Evolutionary conservation across 176 grass and related monocot genomes (phyloP).

Genomic region (Eragrostis curvula): DNA sequence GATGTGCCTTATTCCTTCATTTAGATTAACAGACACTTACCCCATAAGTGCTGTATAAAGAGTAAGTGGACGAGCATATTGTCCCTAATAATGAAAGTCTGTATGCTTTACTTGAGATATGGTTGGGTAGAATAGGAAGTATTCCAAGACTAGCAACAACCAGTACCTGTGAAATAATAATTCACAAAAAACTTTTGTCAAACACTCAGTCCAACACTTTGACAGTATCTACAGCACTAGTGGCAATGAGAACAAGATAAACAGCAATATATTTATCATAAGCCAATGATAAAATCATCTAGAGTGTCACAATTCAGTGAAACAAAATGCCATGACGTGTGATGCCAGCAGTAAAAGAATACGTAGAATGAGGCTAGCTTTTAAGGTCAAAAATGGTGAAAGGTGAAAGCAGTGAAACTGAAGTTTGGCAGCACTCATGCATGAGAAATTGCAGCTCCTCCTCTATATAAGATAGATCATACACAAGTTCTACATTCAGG

Average conservation of each 20-base stretch:
- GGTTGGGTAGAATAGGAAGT: constrained; percentile 64
- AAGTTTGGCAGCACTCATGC: neutral
- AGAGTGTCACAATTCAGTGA: constrained; percentile 20
- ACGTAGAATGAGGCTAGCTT: neutral
- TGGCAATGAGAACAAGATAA: constrained; percentile 18
- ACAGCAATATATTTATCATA: constrained; percentile 20
- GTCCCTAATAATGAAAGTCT: constrained; percentile 88
- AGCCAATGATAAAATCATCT: neutral
- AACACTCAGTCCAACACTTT: neutral
- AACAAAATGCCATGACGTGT: neutral
- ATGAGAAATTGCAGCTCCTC: constrained; percentile 5
- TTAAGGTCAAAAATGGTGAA: constrained; percentile 24
- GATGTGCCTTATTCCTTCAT: constrained; percentile 31
- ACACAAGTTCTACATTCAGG: constrained; percentile 4
- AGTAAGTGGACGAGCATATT: constrained; percentile 71
- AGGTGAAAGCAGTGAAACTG: constrained; percentile 29
- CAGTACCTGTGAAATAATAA: constrained; percentile 58
- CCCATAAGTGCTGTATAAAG: constrained; percentile 72
- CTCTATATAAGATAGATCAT: constrained; percentile 3
- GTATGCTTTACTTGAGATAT: constrained; percentile 83
- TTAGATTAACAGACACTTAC: constrained; percentile 52
- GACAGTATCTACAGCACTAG: constrained; percentile 7
- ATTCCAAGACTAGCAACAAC: constrained; percentile 88
- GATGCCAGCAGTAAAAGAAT: neutral
- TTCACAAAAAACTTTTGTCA: constrained; percentile 19